Base-by-base conservation (phyloP, 106 monocot species). In the Dendrobium huoshanense region DNA sequence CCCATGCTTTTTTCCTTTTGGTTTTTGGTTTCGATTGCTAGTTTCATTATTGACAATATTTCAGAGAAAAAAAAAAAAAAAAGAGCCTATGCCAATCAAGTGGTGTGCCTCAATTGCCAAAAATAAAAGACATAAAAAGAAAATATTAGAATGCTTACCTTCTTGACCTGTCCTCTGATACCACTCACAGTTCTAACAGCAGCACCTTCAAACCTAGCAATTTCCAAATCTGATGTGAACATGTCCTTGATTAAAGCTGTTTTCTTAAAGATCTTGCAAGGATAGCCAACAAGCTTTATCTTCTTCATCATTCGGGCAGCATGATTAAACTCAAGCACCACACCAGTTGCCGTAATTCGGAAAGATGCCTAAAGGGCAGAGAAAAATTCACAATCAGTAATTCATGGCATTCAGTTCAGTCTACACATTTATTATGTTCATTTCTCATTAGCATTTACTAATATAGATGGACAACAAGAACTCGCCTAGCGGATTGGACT, bases 181-280 rank as follows among this genome's bases (percentile, higher is more conserved):
- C 92, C 89, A 83, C 95, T 98, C 17, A 93, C 92, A 41, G 95
- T 96, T 43, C 87, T 84, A 77, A 99, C 79, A 59, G 95, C 87
- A 16, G 99, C 95, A 90, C 99, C 99, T 88, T 99, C 95, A 83
- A 90, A 99, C 81, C 85, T 95, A 68, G 95, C 95, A 79, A 99
- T 87, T 81, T 99, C 99, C 41, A 99, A 85, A 85, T 95, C 91
- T 75, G 99, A 95, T 77, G 92, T 99, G 68, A 99, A 99, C 99
- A 99, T 99, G 82, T 91, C 93, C 78, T 93, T 93, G 58, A 99
- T 90, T 55, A 99, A 79, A 42, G 99, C 99, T 7, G 99, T 99
- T 68, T 99, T 99, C 67, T 90, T 95, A 81, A 93, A 95, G 73
- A 99, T 99, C 80, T 93, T 99, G 85, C 87, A 90, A 27, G 99